Evolutionary conservation across 495 filamentous ascomycete species (phyloP).

Genomic region (Aspergillus coremiiformis): DNA sequence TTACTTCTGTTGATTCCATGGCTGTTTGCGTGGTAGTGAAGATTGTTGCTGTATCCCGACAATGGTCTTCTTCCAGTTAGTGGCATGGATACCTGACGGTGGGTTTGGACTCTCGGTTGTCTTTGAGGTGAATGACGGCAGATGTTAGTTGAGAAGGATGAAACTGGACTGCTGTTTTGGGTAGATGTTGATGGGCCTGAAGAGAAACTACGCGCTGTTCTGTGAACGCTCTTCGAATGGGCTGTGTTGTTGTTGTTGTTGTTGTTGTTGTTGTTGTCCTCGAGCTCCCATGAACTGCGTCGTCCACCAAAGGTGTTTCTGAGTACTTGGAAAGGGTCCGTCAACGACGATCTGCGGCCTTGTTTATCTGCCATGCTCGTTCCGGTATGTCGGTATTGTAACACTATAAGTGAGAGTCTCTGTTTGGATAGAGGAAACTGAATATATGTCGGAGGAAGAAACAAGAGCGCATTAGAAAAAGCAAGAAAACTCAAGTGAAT

Average conservation of each 20-base stretch:
- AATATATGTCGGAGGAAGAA: not conserved
- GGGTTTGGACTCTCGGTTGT: not conserved
- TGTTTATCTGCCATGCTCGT: conserved; percentile 5
- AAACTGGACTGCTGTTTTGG: not conserved
- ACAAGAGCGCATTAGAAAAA: not conserved
- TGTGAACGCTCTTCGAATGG: not conserved
- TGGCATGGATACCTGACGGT: not conserved
- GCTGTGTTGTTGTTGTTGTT: not conserved
- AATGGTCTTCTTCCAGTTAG: not conserved
- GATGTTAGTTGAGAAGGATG: not conserved
- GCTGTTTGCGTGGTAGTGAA: not conserved
- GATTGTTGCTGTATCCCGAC: not conserved
- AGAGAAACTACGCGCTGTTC: not conserved
- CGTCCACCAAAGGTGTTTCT: conserved; percentile 2
- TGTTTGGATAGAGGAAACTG: not conserved
- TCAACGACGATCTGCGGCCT: not conserved
- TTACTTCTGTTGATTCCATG: not conserved
- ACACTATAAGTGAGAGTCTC: not conserved
- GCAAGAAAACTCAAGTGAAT: not conserved
- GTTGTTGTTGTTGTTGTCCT: not conserved
- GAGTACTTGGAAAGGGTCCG: conserved; percentile 1
- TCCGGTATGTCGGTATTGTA: not conserved
- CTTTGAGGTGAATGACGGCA: not conserved
- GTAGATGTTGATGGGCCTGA: not conserved
- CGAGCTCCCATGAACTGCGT: not conserved